Evolutionary conservation across 805 yeast species (phyloP), one percentile per base, ranked within the genome.

Genomic region (Ogataea saltuana): DNA sequence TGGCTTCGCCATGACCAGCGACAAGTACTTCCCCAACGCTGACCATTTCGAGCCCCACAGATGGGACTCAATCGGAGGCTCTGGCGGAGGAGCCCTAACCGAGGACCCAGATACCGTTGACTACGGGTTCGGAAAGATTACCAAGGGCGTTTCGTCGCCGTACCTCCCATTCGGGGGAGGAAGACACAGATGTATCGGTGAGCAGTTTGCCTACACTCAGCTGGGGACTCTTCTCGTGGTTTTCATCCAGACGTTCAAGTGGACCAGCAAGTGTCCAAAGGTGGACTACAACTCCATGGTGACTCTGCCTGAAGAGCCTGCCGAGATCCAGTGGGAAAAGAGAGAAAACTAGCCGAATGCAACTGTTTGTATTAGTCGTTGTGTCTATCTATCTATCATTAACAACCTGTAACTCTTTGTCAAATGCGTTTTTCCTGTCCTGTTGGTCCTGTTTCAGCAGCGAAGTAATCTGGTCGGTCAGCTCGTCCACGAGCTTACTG

Each of bases 91-190:
- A 36, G 54, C 52, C 13, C 50, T 75, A 37, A 80, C 85, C 39
- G 33, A 46, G 37, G 58, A 48, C n/a, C 50, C 49, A n/a, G 63
- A 56, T 23, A 54, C 76, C 41, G 83, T 89, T 33, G 98, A 91
- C 67, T 91, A 90, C 64, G 98, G 98, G n/a, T 91, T 91, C 58
- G 97, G 97, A 63, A 86, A 88, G 47, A 87, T 93, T 51, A 82
- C 96, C 34, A 93, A 93, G 71, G 99, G 98, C 70, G 98, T 91
- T 41, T 73, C 87, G 22, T 88, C 97, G 32, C 96, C 98, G 46
- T 93, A 88, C 70, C 79, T 93, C 64, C 99, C 99, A 43, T 93
- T 93, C 60, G 99, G 99, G 56, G 99, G 98, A 67, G 99, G 99
- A 55, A 86, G 99, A 76, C 99, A 93, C 68, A 85, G 99, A 72